Conservation (phyloP, 164 flowering plant genomes). For the Brasenia schreberi region DNA sequence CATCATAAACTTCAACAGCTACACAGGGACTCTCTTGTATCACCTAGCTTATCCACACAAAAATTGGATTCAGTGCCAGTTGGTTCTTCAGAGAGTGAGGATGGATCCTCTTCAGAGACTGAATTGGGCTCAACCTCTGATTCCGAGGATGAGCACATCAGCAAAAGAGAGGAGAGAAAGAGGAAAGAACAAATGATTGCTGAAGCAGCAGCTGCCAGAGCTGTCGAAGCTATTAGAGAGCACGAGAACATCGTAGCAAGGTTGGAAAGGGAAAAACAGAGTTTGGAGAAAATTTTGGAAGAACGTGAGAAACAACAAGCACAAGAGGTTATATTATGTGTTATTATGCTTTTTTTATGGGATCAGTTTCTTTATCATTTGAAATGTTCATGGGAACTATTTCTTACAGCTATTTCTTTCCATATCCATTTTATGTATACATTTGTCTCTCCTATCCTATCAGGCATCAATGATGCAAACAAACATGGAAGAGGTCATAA, state of each 20-base stretch:
- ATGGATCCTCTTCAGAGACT: constrained; percentile 44
- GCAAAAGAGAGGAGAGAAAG: constrained; percentile 45
- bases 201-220: constrained; percentile 76
- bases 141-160: constrained; percentile 64
- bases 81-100: constrained; percentile 29
- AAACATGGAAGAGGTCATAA: constrained; percentile 81
- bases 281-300: constrained; percentile 85
- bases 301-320: constrained; percentile 86
- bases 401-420: not conserved
- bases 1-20: constrained; percentile 17
- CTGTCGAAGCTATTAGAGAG: constrained; percentile 61
- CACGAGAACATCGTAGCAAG: constrained; percentile 74
- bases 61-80: not conserved
- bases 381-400: not conserved
- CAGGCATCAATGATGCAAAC: constrained; percentile 89
- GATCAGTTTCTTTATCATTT: not conserved
- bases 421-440: not conserved
- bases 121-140: constrained; percentile 60
- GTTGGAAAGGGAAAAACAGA: constrained; percentile 91
- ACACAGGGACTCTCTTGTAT: constrained; percentile 12
- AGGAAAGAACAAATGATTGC: constrained; percentile 62
- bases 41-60: constrained; percentile 2
- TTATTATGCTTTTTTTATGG: constrained; percentile 2
- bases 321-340: constrained; percentile 47
- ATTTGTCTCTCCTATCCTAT: constrained; percentile 1